phyloP scores from a whole-genome alignment of 176 grass and related monocot genomes.

The Sorghum bicolor region DNA sequence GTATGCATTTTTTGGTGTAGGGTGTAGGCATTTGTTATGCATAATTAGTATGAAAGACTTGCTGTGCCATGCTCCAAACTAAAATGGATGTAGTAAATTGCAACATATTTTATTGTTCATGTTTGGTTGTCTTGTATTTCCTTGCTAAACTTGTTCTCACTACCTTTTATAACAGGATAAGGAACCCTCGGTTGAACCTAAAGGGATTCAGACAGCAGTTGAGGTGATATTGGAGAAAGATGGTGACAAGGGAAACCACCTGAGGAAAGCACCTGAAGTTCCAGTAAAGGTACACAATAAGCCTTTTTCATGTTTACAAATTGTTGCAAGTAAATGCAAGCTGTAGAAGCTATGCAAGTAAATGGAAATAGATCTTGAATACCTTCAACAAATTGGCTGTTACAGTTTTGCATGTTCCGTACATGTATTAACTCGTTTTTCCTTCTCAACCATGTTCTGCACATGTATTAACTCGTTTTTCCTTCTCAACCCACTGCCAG shows the following conservation, averaged over 20 bases:
- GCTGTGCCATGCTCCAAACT: background rate
- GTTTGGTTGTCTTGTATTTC: slow-evolving; percentile 12
- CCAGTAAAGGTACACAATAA: slow-evolving; percentile 37
- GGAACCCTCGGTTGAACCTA: slow-evolving; percentile 4
- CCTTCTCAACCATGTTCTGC: background rate
- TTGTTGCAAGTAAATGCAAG: background rate
- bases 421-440: background rate
- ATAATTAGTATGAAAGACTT: background rate
- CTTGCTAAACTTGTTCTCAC: slow-evolving; percentile 1
- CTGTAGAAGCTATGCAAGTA: slow-evolving; percentile 13
- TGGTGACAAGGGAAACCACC: slow-evolving; percentile 21
- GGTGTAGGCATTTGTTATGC: background rate
- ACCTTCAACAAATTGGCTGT: background rate
- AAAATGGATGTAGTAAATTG: slow-evolving; percentile 7
- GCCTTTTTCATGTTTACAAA: background rate
- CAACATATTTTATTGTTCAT: background rate
- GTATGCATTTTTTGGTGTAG: slow-evolving; percentile 4
- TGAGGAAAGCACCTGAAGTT: slow-evolving; percentile 33
- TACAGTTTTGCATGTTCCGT: slow-evolving; percentile 4
- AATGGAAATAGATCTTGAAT: slow-evolving; percentile 20
- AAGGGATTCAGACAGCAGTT: slow-evolving; percentile 9
- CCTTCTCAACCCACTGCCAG: slow-evolving; percentile 31
- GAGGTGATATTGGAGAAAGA: slow-evolving; percentile 36
- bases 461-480: background rate
- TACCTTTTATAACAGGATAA: slow-evolving; percentile 35